phyloP scores from a whole-genome alignment of 192 early-diverging fungal species.

The Dimargaris cristalligena region DNA sequence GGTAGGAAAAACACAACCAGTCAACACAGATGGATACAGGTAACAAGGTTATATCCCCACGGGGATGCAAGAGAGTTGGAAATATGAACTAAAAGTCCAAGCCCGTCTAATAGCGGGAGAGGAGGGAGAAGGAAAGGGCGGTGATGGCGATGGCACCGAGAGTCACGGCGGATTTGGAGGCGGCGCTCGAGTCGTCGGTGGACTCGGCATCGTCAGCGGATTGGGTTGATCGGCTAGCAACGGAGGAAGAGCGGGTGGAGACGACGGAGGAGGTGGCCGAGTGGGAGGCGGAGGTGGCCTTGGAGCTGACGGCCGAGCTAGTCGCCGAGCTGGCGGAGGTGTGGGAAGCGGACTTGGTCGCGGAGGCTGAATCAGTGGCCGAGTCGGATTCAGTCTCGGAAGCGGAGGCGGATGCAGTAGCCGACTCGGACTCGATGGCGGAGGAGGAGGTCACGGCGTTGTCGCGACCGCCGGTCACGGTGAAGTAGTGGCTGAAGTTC shows the following conservation, averaged over 20 bases:
- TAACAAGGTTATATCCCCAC: neutral
- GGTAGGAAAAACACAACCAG: neutral
- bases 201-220: neutral
- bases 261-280: neutral
- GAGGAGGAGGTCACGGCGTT: neutral
- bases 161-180: no score
- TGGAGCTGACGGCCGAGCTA: neutral
- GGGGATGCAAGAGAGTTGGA: no score
- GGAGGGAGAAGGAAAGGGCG: neutral
- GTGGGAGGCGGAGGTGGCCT: neutral
- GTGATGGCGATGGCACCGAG: neutral
- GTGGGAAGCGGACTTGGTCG: neutral
- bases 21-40: neutral
- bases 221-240: no score
- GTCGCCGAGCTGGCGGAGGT: neutral
- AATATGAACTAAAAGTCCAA: no score
- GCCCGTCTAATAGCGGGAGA: neutral
- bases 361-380: neutral
- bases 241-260: neutral
- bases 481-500: conserved; percentile 4
- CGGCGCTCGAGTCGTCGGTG: no score
- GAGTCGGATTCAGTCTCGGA: neutral
- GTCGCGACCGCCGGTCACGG: neutral
- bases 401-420: neutral
- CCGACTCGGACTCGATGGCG: neutral